Base-by-base conservation (phyloP, 2,329 filamentous ascomycete species). In the Aspergillus proliferans region DNA sequence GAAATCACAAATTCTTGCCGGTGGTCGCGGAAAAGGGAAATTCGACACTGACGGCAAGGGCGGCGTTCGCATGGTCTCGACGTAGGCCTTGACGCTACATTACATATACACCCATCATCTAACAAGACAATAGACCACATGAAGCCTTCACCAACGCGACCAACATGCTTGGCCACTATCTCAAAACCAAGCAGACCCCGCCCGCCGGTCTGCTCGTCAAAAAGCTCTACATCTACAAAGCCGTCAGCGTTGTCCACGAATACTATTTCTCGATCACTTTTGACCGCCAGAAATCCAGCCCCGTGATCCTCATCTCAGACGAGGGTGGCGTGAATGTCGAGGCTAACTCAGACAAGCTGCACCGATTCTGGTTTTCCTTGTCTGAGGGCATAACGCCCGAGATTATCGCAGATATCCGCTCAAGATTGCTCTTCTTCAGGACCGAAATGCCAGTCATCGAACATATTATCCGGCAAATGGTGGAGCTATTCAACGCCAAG, bases 221-320 rank as follows among this genome's bases (percentile, higher is more conserved):
- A 0, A 64, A 67, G 15, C 45, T 76, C 0, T 71, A 70, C 47
- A 61, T 76, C 15, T 60, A 67, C 24, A 64, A 74, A 54, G 36
- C 53, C 0, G 44, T 69, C 0, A 36, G 62, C 6, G 52, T 61
- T 14, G 60, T 62, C 0, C 52, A 67, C 1, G 60, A 68, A 45
- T 77, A 67, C 64, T 73, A 73, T 47, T 45, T 77, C 0, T 63
- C 67, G 6, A 62, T 77, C 43, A 68, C 68, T 0, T 63, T 78
- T 34, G 72, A 77, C 41, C 71, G 75, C 3, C 67, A 72, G n/a
- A 62, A 59, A 12, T 68, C 58, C 45, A 58, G 56, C 10, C 75
- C 75, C 0, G 56, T 63, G 0, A 55, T 77, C 3, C 53, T 73
- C 4, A 53, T 74, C 1, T 72, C 68, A 14, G 61, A 57, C 22